Evolutionary conservation across 2,329 filamentous ascomycete species (phyloP).

Genomic region (Penicillium sp.): DNA sequence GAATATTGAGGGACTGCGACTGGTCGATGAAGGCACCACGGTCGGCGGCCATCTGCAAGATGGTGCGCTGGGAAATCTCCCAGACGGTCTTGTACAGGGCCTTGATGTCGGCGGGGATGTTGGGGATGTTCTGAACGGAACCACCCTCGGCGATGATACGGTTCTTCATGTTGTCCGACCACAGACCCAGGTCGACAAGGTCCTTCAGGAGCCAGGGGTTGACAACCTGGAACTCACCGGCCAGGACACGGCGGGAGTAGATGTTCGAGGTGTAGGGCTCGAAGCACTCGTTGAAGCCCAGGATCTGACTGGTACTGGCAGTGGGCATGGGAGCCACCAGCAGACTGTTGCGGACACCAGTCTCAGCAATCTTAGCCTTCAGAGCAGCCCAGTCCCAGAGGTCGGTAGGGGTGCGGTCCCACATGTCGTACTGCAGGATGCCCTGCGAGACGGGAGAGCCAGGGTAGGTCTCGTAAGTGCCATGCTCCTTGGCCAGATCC

Average conservation of each 20-base stretch:
- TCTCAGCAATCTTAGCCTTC: conserved; percentile 84
- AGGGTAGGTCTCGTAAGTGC: conserved; percentile 83
- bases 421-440: conserved; percentile 98
- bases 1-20: conserved; percentile 98
- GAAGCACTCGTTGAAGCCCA: conserved; percentile 99
- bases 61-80: conserved; percentile 94
- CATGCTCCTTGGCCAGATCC: conserved; percentile 75
- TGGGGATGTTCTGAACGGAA: conserved; percentile 93
- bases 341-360: conserved; percentile 92
- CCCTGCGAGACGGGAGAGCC: conserved; percentile 93
- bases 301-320: conserved; percentile 92
- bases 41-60: conserved; percentile 97
- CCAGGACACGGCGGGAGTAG: conserved; percentile 95
- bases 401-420: conserved; percentile 85
- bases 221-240: conserved; percentile 98
- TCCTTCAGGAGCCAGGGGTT: conserved; percentile 99
- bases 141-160: conserved; percentile 96
- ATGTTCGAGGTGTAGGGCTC: conserved; percentile 99
- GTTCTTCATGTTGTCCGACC: conserved; percentile 99
- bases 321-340: conserved; percentile 97
- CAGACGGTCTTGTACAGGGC: conserved; percentile 98
- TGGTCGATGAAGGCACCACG: conserved; percentile 98
- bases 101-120: conserved; percentile 94
- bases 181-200: conserved; percentile 92
- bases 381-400: conserved; percentile 94